Evolutionary conservation across 2,329 filamentous ascomycete genomes (phyloP).

Genomic region (Purpureocillium lavendulum): DNA sequence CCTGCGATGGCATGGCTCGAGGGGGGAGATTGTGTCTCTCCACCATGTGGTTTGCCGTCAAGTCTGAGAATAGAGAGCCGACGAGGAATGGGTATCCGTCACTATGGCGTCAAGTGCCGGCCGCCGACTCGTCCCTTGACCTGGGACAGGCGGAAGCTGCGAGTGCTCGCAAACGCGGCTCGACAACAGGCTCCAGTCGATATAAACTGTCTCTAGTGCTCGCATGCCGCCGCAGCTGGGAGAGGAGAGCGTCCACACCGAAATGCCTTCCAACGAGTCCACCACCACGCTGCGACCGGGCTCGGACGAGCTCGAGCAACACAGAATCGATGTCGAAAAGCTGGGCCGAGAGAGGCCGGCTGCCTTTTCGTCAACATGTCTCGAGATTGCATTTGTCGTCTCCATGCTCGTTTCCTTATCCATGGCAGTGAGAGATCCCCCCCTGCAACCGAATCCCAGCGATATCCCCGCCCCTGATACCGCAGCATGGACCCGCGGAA

Average conservation of each 20-base stretch:
- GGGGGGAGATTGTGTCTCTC: conserved; percentile 2
- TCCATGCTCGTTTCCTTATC: conserved; percentile 52
- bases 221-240: too few species aligned
- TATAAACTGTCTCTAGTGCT: conserved; percentile 4
- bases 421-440: conserved; percentile 35
- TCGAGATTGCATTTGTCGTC: conserved; percentile 51
- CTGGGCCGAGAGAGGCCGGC: conserved; percentile 51
- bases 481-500: too few species aligned
- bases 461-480: too few species aligned
- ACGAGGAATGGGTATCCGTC: conserved; percentile 4
- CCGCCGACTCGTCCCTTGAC: neutral
- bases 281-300: conserved; percentile 6
- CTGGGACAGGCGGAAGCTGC: too few species aligned
- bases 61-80: conserved; percentile 1
- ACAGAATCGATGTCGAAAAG: conserved; percentile 35
- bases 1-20: too few species aligned
- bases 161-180: too few species aligned
- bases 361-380: conserved; percentile 40
- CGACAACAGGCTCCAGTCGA: neutral
- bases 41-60: neutral
- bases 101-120: conserved; percentile 1
- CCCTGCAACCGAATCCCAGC: too few species aligned
- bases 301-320: conserved; percentile 8
- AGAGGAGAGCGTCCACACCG: neutral
- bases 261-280: conserved; percentile 4